Evolutionary conservation across 257 asterid genomes (phyloP).

Genomic region (Vinca minor): DNA sequence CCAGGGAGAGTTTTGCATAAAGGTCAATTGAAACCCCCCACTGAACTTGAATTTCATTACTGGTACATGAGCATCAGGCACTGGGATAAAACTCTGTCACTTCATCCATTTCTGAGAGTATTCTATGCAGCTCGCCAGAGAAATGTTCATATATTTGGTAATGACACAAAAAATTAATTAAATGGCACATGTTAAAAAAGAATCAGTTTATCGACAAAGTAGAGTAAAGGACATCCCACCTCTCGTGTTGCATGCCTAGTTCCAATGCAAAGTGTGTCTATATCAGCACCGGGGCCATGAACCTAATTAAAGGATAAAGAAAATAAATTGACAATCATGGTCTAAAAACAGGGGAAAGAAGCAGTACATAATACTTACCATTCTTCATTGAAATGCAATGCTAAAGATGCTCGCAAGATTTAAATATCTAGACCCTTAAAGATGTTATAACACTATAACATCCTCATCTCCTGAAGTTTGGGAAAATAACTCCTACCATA

Average conservation of each 20-base stretch:
- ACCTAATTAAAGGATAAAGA: slow-evolving; percentile 20
- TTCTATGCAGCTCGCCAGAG: slow-evolving; percentile 28
- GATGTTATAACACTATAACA: neutral
- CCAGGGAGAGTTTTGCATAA: slow-evolving; percentile 30
- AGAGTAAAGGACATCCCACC: slow-evolving; percentile 12
- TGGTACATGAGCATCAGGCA: slow-evolving; percentile 39
- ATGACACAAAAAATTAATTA: neutral
- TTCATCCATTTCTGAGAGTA: slow-evolving; percentile 31
- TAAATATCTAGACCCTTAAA: neutral
- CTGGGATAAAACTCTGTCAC: slow-evolving; percentile 32
- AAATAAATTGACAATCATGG: neutral
- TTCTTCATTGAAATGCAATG: neutral
- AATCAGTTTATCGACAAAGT: neutral
- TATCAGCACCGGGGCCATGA: slow-evolving; percentile 40
- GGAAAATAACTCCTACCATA: neutral
- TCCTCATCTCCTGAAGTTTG: neutral
- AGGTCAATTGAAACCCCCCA: slow-evolving; percentile 33
- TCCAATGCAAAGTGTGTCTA: slow-evolving; percentile 35
- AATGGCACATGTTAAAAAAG: neutral
- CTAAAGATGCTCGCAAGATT: neutral
- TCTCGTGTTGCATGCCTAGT: slow-evolving; percentile 33
- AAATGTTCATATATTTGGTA: slow-evolving; percentile 29
- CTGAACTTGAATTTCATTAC: slow-evolving; percentile 33
- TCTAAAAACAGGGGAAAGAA: neutral
- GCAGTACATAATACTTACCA: neutral